Evolutionary conservation across 192 early-diverging fungal genomes (phyloP).

Genomic region (Polychytrium aggregatum): DNA sequence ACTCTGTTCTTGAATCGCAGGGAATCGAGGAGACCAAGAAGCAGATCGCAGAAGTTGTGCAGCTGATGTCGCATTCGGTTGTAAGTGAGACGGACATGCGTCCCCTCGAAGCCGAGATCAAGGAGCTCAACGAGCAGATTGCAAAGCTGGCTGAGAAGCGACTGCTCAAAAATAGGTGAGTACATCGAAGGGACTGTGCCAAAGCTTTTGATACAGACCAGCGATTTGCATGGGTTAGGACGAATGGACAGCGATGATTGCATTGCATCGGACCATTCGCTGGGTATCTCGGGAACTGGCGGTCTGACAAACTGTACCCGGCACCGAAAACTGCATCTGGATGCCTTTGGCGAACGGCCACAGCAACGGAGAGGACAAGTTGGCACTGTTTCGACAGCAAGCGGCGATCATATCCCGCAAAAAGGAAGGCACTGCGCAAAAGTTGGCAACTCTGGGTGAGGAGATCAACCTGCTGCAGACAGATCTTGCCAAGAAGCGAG

Average conservation of each 20-base stretch:
- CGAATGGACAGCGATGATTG: constrained; percentile 1
- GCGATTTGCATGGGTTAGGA: not conserved
- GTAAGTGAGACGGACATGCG: constrained; percentile 28
- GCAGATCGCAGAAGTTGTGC: constrained; percentile 27
- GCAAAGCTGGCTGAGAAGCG: constrained; percentile 37
- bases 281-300: too few species aligned
- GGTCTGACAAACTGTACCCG: not conserved
- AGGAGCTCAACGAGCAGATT: constrained; percentile 29
- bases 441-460: constrained; percentile 20
- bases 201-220: too few species aligned
- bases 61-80: constrained; percentile 33
- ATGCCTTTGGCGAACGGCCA: constrained; percentile 3
- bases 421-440: constrained; percentile 39
- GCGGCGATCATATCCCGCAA: constrained; percentile 47
- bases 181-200: too few species aligned
- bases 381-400: constrained; percentile 49
- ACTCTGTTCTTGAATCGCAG: constrained; percentile 5
- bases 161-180: constrained; percentile 32
- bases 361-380: constrained; percentile 44
- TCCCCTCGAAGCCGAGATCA: constrained; percentile 36
- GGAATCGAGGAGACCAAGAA: constrained; percentile 27
- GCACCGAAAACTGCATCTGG: not conserved
- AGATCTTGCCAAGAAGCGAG: constrained; percentile 28
- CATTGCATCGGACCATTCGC: too few species aligned
- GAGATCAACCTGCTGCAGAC: constrained; percentile 22